Evolutionary conservation across 306 rosid genomes (phyloP), one percentile per base, ranked within the genome.

Genomic region (Trifolium pratense): DNA sequence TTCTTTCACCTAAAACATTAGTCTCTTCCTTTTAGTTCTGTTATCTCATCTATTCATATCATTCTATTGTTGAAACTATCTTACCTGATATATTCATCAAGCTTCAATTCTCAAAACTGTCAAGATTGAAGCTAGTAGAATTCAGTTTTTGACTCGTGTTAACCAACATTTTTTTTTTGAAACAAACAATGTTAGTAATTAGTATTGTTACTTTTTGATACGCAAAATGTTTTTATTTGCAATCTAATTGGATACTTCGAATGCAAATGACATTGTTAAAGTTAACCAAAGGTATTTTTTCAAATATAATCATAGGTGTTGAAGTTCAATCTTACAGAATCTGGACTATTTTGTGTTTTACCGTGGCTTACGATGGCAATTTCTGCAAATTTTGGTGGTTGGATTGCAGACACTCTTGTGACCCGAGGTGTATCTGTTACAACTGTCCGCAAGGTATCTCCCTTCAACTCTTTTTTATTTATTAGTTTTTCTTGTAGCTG

Each of bases 281-380:
- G 69, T 67, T 71, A 40, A 70, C 53, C 16, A 43, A 61, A 66
- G 49, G 45, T 56, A 55, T 55, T 78, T 55, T 78, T 75, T 73
- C 40, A 21, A 79, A 74, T 82, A 75, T 76, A 29, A 68, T 65
- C 55, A 67, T 56, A 95, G 99, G 99, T 95, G 70, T 82, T 95
- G 91, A 95, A 95, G 97, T 95, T 95, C 89, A 91, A 88, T 73
- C 99, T 95, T 77, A 91, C 96, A 26, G 97, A 95, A 83, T 95
- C 99, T 17, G 97, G 96, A 70, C 86, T 91, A 52, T 73, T 91
- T 85, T 88, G 97, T 43, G 97, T 91, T 77, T 73, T 91, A 65
- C 98, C 98, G 1, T 94, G 98, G 98, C 75, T 94, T 26, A 87
- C 90, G 67, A 94, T 94, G 98, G 98, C 98, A 39, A 80, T 94